Conservation (phyloP, 371 early-diverging fungal genomes). For the Thermomucor indicae-seudaticae region DNA sequence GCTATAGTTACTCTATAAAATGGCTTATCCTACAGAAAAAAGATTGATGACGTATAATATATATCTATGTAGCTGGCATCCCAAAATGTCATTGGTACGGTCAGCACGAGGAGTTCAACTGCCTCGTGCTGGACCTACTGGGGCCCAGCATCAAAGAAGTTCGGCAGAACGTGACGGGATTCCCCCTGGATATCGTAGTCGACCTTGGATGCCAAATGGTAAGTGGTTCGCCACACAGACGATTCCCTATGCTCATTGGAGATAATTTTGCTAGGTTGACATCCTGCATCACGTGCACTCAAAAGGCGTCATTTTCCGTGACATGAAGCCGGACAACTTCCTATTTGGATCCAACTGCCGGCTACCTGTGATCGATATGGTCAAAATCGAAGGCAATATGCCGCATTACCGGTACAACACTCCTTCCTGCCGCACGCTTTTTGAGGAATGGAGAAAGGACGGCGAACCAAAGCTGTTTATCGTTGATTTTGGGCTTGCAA, state of each 20-base stretch:
- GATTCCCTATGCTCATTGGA: not conserved
- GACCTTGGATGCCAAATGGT: conserved; percentile 59
- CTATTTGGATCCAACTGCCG: conserved; percentile 47
- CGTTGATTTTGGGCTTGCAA: conserved; percentile 58
- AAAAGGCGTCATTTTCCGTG: conserved; percentile 46
- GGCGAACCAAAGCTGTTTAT: conserved; percentile 27
- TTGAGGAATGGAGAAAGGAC: conserved; percentile 27
- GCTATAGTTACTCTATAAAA: conserved; percentile 4
- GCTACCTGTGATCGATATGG: conserved; percentile 21
- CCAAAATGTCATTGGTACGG: conserved; percentile 91
- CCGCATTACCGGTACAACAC: not conserved
- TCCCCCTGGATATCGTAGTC: conserved; percentile 47
- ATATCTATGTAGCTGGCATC: conserved; percentile 57
- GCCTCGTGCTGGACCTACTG: conserved; percentile 94
- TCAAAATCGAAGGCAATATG: not conserved
- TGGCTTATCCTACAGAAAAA: not conserved
- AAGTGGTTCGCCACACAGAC: conserved; percentile 8
- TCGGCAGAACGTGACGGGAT: conserved; percentile 42
- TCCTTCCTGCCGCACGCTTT: conserved; percentile 9
- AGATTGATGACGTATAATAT: not conserved
- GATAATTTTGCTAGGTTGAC: conserved; percentile 63
- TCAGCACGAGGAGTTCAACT: conserved; percentile 86
- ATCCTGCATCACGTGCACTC: conserved; percentile 90
- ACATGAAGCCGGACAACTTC: conserved; percentile 98
- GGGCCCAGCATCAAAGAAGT: conserved; percentile 93